Evolutionary conservation across 2,329 filamentous ascomycete species (phyloP).

Genomic region (Graphiopsis chlorocephala): DNA sequence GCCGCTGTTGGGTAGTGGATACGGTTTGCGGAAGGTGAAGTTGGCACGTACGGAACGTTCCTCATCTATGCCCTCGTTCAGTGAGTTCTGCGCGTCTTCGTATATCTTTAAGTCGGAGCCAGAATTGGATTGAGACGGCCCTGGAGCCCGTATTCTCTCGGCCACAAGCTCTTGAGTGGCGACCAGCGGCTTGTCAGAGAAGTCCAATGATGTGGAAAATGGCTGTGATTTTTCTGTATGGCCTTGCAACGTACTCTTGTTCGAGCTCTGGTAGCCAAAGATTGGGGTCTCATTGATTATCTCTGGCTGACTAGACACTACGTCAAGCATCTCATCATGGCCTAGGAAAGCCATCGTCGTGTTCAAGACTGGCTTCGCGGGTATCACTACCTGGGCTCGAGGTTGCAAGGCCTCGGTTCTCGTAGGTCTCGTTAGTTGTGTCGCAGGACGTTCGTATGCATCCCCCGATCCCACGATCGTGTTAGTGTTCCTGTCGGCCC

Average conservation of each 20-base stretch:
- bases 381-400: not conserved
- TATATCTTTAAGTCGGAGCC: not conserved
- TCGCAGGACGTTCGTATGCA: not conserved
- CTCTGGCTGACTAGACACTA: not conserved
- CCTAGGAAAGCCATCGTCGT: not conserved
- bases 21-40: conserved; percentile 22
- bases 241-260: not conserved
- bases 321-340: not conserved
- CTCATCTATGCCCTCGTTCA: not conserved
- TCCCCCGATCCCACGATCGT: not conserved
- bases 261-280: not conserved
- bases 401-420: not conserved
- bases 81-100: not conserved
- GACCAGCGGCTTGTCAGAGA: conserved; percentile 1
- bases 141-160: not conserved
- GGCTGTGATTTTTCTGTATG: not conserved
- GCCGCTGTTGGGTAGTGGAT: conserved; percentile 28
- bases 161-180: no score
- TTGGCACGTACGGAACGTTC: conserved; percentile 2
- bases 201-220: not conserved
- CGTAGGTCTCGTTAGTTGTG: conserved; percentile 13
- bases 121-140: not conserved
- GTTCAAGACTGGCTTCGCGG: not conserved
- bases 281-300: not conserved
- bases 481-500: conserved; percentile 9